A percentile compares a stretch with the other conserved stretches of the same genome.
Conservation (phyloP, 2,329 filamentous ascomycete species). For the Colletotrichum sublineola region DNA sequence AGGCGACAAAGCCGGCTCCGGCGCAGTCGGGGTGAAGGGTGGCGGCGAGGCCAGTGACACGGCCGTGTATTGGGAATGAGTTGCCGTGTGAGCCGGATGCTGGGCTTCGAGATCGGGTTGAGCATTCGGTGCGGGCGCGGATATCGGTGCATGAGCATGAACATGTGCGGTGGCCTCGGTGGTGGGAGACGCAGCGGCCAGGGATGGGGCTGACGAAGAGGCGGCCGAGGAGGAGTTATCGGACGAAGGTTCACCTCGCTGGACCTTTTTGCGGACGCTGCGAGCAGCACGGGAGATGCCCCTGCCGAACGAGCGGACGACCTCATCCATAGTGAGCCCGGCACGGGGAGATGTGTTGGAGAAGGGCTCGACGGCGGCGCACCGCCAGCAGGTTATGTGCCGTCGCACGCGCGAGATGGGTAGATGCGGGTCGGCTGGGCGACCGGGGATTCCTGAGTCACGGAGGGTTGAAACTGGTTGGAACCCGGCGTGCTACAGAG, state of each 20-base stretch:
- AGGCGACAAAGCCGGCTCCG: constrained; percentile 21
- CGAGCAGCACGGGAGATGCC: constrained; percentile 38
- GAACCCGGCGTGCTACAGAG: constrained; percentile 42
- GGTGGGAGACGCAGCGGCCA: constrained; percentile 34
- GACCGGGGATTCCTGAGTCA: constrained; percentile 41
- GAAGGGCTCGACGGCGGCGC: background rate
- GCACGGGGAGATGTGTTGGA: constrained; percentile 8
- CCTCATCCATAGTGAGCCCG: constrained; percentile 38
- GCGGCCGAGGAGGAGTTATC: constrained; percentile 12
- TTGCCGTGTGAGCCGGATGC: constrained; percentile 23
- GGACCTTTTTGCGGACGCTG: constrained; percentile 31
- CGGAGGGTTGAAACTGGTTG: constrained; percentile 37
- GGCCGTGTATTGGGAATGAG: constrained; percentile 25
- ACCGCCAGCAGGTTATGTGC: constrained; percentile 22
- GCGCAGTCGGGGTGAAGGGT: constrained; percentile 21
- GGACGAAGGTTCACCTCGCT: constrained; percentile 25
- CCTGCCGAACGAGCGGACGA: constrained; percentile 36
- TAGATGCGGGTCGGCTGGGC: constrained; percentile 14
- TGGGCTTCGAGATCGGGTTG: constrained; percentile 40
- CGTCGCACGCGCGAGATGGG: background rate
- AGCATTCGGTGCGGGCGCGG: constrained; percentile 16
- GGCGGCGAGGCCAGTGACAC: constrained; percentile 34
- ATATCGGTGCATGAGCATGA: background rate
- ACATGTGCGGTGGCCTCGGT: constrained; percentile 31
- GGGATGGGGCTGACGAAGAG: constrained; percentile 33